Percentiles rank a stretch among this genome's conserved stretches.
Conservation (phyloP, 2,329 filamentous ascomycete species). For the Claviceps africana region DNA sequence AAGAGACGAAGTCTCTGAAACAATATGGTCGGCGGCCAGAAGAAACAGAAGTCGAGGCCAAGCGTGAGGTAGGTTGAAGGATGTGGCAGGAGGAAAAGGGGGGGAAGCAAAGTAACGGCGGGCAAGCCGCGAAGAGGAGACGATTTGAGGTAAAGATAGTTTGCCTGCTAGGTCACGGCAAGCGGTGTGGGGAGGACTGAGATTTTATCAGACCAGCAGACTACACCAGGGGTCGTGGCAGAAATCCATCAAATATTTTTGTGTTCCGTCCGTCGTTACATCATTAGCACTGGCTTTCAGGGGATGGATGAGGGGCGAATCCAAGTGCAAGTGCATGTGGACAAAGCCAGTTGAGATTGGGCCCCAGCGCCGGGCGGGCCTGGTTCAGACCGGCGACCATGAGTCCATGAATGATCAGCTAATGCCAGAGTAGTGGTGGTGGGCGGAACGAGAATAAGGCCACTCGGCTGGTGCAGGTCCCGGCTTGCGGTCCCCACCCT, state of each 20-base stretch:
- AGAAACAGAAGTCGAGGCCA: background rate
- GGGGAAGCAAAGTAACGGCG: background rate
- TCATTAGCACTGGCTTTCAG: conserved; percentile 1
- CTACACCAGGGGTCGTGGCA: background rate
- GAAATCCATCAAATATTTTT: conserved; percentile 1
- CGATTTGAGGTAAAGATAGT: background rate
- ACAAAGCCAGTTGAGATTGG: background rate
- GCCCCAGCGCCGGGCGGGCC: too few species aligned
- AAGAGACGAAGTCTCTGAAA: background rate
- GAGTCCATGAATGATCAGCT: background rate
- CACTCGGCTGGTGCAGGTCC: conserved; percentile 16
- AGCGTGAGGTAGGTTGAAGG: background rate
- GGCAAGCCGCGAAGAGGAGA: background rate
- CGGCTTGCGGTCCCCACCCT: conserved; percentile 17
- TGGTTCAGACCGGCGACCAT: background rate
- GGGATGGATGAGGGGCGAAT: background rate
- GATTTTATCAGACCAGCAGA: conserved; percentile 6
- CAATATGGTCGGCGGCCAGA: background rate
- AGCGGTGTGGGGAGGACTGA: conserved; percentile 3
- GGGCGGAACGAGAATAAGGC: conserved; percentile 21
- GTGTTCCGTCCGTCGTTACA: background rate
- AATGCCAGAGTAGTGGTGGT: conserved; percentile 8
- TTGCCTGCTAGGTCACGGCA: background rate
- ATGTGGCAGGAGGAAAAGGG: background rate
- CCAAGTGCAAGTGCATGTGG: too few species aligned